phyloP scores from a whole-genome alignment of 345 rosid genomes.

The Linum tenue region DNA sequence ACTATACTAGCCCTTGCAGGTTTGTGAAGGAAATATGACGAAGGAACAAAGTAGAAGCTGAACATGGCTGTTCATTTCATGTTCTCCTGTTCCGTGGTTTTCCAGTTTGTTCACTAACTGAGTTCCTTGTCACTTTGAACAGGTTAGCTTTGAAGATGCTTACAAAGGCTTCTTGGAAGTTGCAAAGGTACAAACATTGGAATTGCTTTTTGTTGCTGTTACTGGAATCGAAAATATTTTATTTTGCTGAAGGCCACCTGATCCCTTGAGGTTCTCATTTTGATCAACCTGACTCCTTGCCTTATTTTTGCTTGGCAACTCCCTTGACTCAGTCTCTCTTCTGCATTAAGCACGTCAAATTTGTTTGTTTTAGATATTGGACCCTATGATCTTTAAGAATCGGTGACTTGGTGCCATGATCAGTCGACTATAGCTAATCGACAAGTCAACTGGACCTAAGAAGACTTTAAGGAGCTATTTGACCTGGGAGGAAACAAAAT shows the following conservation, averaged over 20 bases:
- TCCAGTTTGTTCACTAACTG: neutral
- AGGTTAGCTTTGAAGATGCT: conserved; percentile 97
- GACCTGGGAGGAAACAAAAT: no score
- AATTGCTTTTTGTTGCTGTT: neutral
- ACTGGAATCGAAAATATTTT: neutral
- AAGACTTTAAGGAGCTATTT: no score
- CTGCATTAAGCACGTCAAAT: no score
- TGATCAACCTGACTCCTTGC: neutral
- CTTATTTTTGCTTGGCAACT: neutral
- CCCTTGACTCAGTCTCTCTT: no score
- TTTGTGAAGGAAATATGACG: neutral
- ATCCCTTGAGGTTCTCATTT: neutral
- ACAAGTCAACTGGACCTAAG: no score
- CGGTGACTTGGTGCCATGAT: no score
- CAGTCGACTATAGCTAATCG: no score
- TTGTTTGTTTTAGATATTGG: no score
- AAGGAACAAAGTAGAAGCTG: neutral
- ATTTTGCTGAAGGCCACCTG: neutral
- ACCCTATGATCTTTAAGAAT: no score
- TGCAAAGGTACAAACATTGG: conserved; percentile 53
- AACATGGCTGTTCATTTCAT: neutral
- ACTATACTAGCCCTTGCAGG: no score
- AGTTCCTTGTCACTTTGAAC: conserved; percentile 9
- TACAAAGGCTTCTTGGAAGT: conserved; percentile 98
- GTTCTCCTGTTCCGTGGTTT: neutral